Evolutionary conservation across 2,329 filamentous ascomycete genomes (phyloP), one percentile per base, ranked within the genome.

Genomic region (Aspergillus sp.): DNA sequence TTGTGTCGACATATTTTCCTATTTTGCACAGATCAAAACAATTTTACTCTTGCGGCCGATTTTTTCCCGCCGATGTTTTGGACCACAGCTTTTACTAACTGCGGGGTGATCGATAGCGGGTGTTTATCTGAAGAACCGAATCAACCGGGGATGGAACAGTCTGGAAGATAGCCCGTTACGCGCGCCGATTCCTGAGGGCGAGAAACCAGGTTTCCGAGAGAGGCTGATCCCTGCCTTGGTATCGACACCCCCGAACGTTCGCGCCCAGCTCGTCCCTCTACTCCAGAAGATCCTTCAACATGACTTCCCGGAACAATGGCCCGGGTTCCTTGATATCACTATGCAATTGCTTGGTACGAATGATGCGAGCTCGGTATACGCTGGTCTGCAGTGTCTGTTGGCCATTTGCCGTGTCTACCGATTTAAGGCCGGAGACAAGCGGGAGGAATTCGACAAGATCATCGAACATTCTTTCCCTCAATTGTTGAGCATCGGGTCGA

Each of bases 111-210:
- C 58, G 17, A 44, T 76, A 97, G 93, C 92, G 71, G 93, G 93
- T 72, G 91, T 99, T 68, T 99, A 98, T 79, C 86, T 98, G 75
- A 99, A 99, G 81, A 98, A 99, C 79, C 89, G 93, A 73, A 89
- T 98, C 75, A 93, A 90, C 75, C 89, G 93, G 73, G 92, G 91
- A 69, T 99, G 95, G 95, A 84, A 88, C 56, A 86, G 85, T 62
- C 82, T 83, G 70, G 90, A 96, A 64, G 89, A 93, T 64, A 87
- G 84, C 71, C 84, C 87, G 62, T 83, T 85, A 69, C 87, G 89
- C 68, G 86, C 86, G 67, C 80, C 88, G 67, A 95, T 96, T 77
- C 83, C 89, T 67, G 93, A 98, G 72, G 87, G 90, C 60, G 95
- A 97, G 77, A 97, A 97, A 79, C 82, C 85, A 56, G 86, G 89